Base-by-base conservation (phyloP, 768 basidiomycete genomes). In the Rickenella mellea region DNA sequence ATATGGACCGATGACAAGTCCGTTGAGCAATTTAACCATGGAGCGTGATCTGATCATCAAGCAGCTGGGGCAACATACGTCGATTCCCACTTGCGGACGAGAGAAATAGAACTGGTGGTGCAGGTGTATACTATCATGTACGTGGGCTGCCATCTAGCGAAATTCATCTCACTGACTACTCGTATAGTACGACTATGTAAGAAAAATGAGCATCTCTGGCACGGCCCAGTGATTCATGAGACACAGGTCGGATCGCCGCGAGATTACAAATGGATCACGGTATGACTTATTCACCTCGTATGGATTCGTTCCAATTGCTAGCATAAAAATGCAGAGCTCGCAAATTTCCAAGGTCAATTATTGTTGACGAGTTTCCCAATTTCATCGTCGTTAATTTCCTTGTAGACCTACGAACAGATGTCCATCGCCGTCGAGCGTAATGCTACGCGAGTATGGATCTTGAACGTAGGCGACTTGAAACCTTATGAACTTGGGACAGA, bases 391-490 rank as follows among this genome's bases (percentile, higher is more conserved):
- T 33, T 39, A 25, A 5, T n/a, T 36, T 21, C 14, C 15, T 5
- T 22, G 5, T 40, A 75, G 74, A 67, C 73, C 6, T 76, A 71
- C 56, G 79, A 86, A 48, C 80, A 83, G 63, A 71, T 86, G 70
- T 76, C 78, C 19, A 63, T 81, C 17, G 77, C 80, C 1, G 66
- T 75, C 10, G 71, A 73, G 14, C 71, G 76, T 21, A 63, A 76
- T 21, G 78, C 79, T 6, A 71, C 65, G 10, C 65, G 66, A 12
- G 60, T 86, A 35, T 83, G 80, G 80, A 71, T 86, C 32, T 57
- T 86, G 42, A 86, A 84, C 54, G 81, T 86, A 42, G 83, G 83
- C 12, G 81, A 84, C 50, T 59, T 86, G 40, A 84, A 84, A 55
- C 81, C 80, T 2, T 78, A 78, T 47, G 83, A 86, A 50, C 73